Evolutionary conservation across 441 rosid genomes (phyloP).

Genomic region (Eruca vesicaria): DNA sequence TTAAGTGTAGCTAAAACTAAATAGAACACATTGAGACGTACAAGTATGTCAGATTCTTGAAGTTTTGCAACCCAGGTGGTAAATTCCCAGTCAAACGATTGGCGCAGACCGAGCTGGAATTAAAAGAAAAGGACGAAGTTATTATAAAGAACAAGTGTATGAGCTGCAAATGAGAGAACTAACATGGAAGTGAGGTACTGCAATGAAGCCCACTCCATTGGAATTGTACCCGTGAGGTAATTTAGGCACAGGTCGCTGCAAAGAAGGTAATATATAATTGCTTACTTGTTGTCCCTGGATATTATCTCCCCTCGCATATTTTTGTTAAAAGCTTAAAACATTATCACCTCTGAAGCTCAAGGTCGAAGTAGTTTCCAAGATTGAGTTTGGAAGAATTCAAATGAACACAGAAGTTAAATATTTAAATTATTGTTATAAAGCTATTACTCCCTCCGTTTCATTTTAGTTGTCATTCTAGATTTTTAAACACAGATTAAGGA

Average conservation of each 20-base stretch:
- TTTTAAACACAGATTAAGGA: too few relatives aligned
- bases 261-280: background rate
- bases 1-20: background rate
- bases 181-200: background rate
- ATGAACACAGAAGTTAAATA: background rate
- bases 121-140: background rate
- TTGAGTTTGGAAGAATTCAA: background rate
- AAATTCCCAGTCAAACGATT: background rate
- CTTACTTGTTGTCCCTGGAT: background rate
- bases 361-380: background rate
- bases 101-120: background rate
- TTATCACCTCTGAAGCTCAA: background rate
- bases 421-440: background rate
- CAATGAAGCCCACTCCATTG: constrained; percentile 1
- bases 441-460: too few relatives aligned
- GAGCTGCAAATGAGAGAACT: background rate
- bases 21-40: background rate
- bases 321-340: background rate
- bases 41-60: background rate
- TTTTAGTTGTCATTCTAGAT: too few relatives aligned
- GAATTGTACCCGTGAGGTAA: background rate
- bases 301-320: background rate
- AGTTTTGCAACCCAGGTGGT: background rate
- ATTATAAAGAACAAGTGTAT: background rate
- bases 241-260: background rate